Base-by-base conservation (phyloP, 1,284 basidiomycete genomes). In the Ceratobasidium sp. region DNA sequence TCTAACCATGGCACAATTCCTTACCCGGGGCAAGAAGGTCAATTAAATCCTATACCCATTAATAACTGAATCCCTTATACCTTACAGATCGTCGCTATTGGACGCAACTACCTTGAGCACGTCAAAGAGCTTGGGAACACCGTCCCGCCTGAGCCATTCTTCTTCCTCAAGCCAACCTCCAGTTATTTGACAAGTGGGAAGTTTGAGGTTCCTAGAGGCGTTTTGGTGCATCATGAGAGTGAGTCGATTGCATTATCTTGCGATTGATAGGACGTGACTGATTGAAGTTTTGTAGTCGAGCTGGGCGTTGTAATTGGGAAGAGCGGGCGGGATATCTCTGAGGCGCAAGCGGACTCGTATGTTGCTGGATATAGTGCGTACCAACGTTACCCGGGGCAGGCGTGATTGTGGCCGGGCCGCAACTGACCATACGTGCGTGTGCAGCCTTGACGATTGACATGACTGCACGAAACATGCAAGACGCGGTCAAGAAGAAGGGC, bases 111-210 rank as follows among this genome's bases (percentile, higher is more conserved):
- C 79, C 86, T 85, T 18, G 94, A 94, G 63, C 95, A 98, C 79
- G 91, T 92, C 80, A 95, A 94, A 82, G 96, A 98, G 81, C 88
- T 98, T 61, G 91, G 91, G 79, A 98, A 98, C 80, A 86, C 92
- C 6, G 85, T 92, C 2, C 96, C 97, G 1, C 94, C 91, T 79
- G 96, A 98, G 80, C 97, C 97, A 0, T 98, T 99, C 87, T 98
- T 98, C 87, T 99, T 98, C 86, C 84, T 98, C 49, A 99, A 99
- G 83, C 97, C 97, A 4, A 98, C 97, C 1, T 89, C 91, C 2
- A 94, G 92, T 78, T 98, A 96, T 80, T 79, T 98, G 30, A 80
- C 85, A n/a, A 91, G 91, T 0, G 91, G 91, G 1, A 87, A 88
- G 43, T 84, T 98, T 30, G 93, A 98, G 84, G 92, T 98, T 62